Evolutionary conservation across 306 rosid species (phyloP).

Genomic region (Casuarina glauca): DNA sequence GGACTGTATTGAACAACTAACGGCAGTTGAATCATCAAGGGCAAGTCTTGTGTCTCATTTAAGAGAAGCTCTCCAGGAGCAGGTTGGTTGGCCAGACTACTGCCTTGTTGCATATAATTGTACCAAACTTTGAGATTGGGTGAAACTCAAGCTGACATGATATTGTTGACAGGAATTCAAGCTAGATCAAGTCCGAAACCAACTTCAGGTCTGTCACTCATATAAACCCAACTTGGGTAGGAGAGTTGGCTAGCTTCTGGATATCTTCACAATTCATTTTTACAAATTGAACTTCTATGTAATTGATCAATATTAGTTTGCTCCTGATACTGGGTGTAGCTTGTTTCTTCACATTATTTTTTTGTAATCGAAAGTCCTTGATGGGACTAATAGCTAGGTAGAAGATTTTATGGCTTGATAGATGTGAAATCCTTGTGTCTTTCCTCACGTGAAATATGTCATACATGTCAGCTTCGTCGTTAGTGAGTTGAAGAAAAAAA

Average conservation of each 20-base stretch:
- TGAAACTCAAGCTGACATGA: constrained; percentile 31
- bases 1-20: constrained; percentile 80
- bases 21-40: constrained; percentile 74
- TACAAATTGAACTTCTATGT: background rate
- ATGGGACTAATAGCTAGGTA: background rate
- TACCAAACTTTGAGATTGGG: background rate
- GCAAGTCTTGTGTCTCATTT: constrained; percentile 78
- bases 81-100: constrained; percentile 52
- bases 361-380: background rate
- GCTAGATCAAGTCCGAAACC: constrained; percentile 79
- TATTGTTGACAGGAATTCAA: constrained; percentile 70
- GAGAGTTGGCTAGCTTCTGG: constrained; percentile 5
- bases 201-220: constrained; percentile 82
- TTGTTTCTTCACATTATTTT: background rate
- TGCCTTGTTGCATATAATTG: background rate
- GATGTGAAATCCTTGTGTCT: background rate
- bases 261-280: constrained; percentile 14
- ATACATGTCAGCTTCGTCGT: background rate
- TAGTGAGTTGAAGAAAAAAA: background rate
- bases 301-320: background rate
- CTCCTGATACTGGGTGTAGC: background rate
- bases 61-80: constrained; percentile 89
- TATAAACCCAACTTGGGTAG: background rate
- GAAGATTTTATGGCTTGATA: background rate
- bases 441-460: background rate